Evolutionary conservation across 805 yeast species (phyloP), one percentile per base, ranked within the genome.

Genomic region (Candida bentonensis): DNA sequence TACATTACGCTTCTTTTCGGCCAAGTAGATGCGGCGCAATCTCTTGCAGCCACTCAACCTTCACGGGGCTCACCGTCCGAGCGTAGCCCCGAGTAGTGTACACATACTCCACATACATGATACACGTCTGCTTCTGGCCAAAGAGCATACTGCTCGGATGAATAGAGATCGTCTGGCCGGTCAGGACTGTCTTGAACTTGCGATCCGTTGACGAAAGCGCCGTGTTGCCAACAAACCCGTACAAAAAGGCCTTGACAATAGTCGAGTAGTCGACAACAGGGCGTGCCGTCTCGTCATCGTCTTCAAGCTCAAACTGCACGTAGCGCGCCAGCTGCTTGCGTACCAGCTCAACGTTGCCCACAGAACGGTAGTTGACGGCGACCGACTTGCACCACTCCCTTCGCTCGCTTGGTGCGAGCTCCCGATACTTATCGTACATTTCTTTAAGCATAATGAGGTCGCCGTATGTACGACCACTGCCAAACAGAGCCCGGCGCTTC

Each of bases 201-300:
- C 96, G 72, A 60, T 92, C 97, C 0, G 97, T 95, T 77, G 84
- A 76, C 9, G 96, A 95, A 17, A 92, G 75, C 0, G 98, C 98
- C 0, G 95, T 79, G 60, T 89, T 88, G 41, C 80, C 72, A n/a
- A 85, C 72, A 53, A 72, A 89, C 0, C 99, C 98, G 30, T 70
- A 68, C 33, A 92, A 64, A 61, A 92, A 92, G 22, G 94, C 74
- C 58, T 84, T 83, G 45, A 89, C 65, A 5, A 89, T 69, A 2
- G 65, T 54, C 15, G 79, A 71, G 25, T 75, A 69, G 50, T 79
- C 79, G 40, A 57, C 60, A 20, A 57, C 62, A n/a, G n/a, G n/a
- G n/a, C n/a, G n/a, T n/a, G n/a, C n/a, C n/a, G n/a, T n/a, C 15
- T 57, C 54, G 39, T 46, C 45, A 15, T 42, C 40, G 22, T 46